Base-by-base conservation (phyloP, 176 grass and related monocot species). In the Typha latifolia region DNA sequence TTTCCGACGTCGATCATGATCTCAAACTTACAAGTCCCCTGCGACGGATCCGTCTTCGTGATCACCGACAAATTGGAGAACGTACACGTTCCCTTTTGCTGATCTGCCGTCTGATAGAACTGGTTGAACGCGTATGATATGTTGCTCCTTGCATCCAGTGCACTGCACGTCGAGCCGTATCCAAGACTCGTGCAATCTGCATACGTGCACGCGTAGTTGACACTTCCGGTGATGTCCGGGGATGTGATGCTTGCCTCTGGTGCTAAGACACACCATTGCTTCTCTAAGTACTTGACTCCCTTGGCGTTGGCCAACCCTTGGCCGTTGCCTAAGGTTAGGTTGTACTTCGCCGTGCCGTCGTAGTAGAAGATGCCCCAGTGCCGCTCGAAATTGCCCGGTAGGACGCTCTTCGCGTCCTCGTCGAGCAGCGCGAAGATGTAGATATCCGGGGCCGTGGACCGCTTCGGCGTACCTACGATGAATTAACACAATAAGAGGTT, bases 281-380 rank as follows among this genome's bases (percentile, higher is more conserved):
- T 62, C 47, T 80, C 83, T 4, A 99, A 74, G 71, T 99, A 99
- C 23, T 51, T 79, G 12, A 99, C 89, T 11, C 86, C 86, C 77
- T 74, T 87, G 53, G 89, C 95, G 43, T 78, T 73, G 32, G 78
- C 77, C 63, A 99, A 6, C 14, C 4, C 2, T 8, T 51, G 49
- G 16, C 95, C 89, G 24, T 9, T 4, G 51, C 34, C 79, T 20
- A 94, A 70, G 2, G 13, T 15, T 65, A 99, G 75, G 4, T 29
- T 4, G 72, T 99, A 99, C 77, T 99, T 99, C 49, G 79, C 49
- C 2, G 73, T 64, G 70, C 95, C 95, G 67, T 99, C 95, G 74
- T 85, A 99, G 89, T 90, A 87, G 82, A 94, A 99, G 61, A 99
- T 13, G 66, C 95, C 95, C 95, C 95, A 99, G 79, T 94, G 95